These are phyloP conservation scores for Sporodiniella umbellata DNA, from an alignment of 371 early-diverging fungal species.

Conservation along the genomic window DNA sequence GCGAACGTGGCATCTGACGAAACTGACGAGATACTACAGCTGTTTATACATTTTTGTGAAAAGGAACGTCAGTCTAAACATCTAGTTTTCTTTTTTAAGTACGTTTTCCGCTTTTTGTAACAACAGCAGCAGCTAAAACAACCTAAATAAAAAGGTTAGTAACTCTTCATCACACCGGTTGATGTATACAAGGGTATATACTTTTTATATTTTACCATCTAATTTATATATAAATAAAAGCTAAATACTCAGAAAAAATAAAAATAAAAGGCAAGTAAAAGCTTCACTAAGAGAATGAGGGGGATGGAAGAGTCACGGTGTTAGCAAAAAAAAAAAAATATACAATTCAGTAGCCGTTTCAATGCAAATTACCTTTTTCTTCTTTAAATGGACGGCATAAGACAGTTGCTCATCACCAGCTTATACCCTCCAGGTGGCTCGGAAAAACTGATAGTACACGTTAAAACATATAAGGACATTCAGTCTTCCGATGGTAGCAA, in stretches of 20 bases:
- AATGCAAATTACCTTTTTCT: background rate
- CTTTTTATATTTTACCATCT: background rate
- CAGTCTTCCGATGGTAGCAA: conserved; percentile 29
- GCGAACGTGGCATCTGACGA: conserved; percentile 93
- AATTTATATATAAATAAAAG: background rate
- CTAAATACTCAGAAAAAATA: background rate
- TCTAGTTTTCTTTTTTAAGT: background rate
- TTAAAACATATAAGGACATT: conserved; percentile 50
- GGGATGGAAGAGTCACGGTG: no score
- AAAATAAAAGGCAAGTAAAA: no score
- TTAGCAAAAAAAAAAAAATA: no score
- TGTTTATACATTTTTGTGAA: conserved; percentile 23
- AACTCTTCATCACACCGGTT: background rate
- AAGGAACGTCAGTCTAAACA: background rate
- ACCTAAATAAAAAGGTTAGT: conserved; percentile 45
- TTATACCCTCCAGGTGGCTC: conserved; percentile 35
- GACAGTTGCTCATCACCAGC: conserved; percentile 39
- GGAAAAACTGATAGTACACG: conserved; percentile 39
- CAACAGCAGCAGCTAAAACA: conserved; percentile 86
- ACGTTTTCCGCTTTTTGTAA: conserved; percentile 95
- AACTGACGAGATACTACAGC: conserved; percentile 96
- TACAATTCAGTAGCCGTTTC: conserved; percentile 1
- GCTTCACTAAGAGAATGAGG: no score
- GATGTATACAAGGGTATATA: no score
- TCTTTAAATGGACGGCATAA: conserved; percentile 26